Evolutionary conservation across 768 basidiomycete species (phyloP).

Genomic region (Asterophora parasitica): DNA sequence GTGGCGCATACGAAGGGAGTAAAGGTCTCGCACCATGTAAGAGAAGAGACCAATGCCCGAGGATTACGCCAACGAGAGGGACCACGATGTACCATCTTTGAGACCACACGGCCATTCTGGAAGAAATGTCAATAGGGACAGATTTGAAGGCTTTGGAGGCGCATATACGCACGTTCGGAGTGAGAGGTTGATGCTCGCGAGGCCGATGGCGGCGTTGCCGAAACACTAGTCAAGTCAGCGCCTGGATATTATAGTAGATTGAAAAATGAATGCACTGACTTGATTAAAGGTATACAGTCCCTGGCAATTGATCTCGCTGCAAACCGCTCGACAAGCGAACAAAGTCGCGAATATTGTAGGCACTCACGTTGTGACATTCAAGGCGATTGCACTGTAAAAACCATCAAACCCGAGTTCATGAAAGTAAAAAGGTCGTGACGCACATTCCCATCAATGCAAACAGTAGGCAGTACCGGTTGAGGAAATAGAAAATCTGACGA

Average conservation of each 20-base stretch:
- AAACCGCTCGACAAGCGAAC: slow-evolving; percentile 1
- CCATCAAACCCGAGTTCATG: slow-evolving; percentile 5
- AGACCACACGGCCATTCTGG: slow-evolving; percentile 68
- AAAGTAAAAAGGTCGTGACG: slow-evolving; percentile 18
- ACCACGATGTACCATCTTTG: slow-evolving; percentile 48
- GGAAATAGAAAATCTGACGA: slow-evolving; percentile 59
- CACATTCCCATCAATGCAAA: slow-evolving; percentile 69
- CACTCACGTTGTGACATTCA: slow-evolving; percentile 51
- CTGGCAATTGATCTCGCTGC: slow-evolving; percentile 57
- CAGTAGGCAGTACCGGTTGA: slow-evolving; percentile 61
- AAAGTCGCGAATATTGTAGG: background rate
- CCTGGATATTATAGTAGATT: background rate
- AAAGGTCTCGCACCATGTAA: slow-evolving; percentile 46
- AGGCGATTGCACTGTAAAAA: slow-evolving; percentile 42
- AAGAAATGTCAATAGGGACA: background rate
- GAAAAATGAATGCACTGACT: slow-evolving; percentile 22
- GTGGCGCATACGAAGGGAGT: background rate
- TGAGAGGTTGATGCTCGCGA: slow-evolving; percentile 69
- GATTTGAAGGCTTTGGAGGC: background rate
- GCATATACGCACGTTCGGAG: slow-evolving; percentile 51
- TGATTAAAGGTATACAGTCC: slow-evolving; percentile 65
- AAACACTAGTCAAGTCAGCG: slow-evolving; percentile 29
- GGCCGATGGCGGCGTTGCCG: slow-evolving; percentile 63
- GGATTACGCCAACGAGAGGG: slow-evolving; percentile 50
- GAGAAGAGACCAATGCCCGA: slow-evolving; percentile 69